Conservation (phyloP, 2,329 filamentous ascomycete species). For the Tolypocladium endophyticum region DNA sequence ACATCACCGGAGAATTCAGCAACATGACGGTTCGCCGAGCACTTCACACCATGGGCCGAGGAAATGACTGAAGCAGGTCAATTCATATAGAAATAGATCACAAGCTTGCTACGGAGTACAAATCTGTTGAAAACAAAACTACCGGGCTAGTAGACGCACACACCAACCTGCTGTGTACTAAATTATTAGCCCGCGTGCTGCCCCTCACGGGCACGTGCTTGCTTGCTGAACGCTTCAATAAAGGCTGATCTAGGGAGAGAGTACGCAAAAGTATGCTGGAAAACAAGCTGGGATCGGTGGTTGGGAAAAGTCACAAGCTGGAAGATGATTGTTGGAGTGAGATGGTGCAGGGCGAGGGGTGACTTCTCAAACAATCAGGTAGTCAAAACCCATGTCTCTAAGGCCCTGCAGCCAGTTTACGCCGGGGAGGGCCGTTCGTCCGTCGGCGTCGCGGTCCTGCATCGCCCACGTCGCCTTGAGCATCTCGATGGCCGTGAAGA, state of each 20-base stretch:
- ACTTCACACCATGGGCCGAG: not conserved
- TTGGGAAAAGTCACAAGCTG: not conserved
- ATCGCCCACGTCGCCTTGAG: constrained; percentile 35
- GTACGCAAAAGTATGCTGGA: not conserved
- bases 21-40: not conserved
- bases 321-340: not conserved
- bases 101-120: not conserved
- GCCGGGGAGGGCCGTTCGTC: constrained; percentile 5
- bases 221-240: not conserved
- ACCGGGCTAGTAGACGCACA: not conserved
- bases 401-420: constrained; percentile 32
- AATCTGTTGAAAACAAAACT: not conserved
- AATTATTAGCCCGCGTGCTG: not conserved
- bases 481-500: constrained; percentile 38
- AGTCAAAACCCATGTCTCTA: constrained; percentile 31
- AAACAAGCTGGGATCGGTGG: not conserved
- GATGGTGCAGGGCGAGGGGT: not conserved
- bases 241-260: too few species aligned
- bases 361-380: constrained; percentile 29
- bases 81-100: not conserved
- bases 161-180: not conserved
- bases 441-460: constrained; percentile 20
- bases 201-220: not conserved
- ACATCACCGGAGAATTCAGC: not conserved
- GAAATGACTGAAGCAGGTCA: not conserved